A percentile compares a stretch with the other conserved stretches of the same genome.
Conservation (phyloP, 805 yeast genomes). For the Candida methanosorbosa region DNA sequence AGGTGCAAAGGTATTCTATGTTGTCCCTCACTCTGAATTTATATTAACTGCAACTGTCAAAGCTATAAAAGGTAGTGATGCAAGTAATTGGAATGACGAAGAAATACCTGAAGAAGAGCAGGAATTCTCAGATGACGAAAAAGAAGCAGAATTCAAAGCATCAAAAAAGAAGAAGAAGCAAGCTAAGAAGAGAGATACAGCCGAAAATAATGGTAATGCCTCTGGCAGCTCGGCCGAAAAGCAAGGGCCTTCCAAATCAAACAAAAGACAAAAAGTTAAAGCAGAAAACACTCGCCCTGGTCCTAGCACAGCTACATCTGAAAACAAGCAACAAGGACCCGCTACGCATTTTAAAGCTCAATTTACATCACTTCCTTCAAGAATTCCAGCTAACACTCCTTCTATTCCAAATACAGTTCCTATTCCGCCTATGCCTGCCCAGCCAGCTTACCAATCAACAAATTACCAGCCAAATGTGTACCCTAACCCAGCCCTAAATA, state of each 20-base stretch:
- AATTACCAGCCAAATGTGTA: constrained; percentile 4
- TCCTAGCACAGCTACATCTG: neutral
- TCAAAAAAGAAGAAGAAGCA: constrained; percentile 50
- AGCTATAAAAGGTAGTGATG: constrained; percentile 79
- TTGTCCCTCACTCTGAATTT: constrained; percentile 75
- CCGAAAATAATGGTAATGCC: neutral
- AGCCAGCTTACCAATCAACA: neutral
- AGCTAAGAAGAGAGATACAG: constrained; percentile 8
- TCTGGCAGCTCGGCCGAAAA: neutral
- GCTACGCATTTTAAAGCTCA: constrained; percentile 11
- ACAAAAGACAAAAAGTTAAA: constrained; percentile 1
- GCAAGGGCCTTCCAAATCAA: neutral
- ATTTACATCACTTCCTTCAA: constrained; percentile 5
- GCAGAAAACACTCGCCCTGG: neutral
- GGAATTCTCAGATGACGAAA: constrained; percentile 92
- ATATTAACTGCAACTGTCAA: constrained; percentile 67
- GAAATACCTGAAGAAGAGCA: constrained; percentile 90
- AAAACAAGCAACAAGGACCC: constrained; percentile 1
- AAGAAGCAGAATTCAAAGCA: constrained; percentile 64
- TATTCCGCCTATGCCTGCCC: neutral
- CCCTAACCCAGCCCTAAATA: constrained; percentile 5
- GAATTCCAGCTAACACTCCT: neutral
- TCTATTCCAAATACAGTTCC: neutral
- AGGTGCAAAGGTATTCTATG: constrained; percentile 60
- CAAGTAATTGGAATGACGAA: constrained; percentile 91